These are phyloP conservation scores for Coccomyxa sp. DNA, from an alignment of 139 green algal genomes.

Conservation along the genomic window DNA sequence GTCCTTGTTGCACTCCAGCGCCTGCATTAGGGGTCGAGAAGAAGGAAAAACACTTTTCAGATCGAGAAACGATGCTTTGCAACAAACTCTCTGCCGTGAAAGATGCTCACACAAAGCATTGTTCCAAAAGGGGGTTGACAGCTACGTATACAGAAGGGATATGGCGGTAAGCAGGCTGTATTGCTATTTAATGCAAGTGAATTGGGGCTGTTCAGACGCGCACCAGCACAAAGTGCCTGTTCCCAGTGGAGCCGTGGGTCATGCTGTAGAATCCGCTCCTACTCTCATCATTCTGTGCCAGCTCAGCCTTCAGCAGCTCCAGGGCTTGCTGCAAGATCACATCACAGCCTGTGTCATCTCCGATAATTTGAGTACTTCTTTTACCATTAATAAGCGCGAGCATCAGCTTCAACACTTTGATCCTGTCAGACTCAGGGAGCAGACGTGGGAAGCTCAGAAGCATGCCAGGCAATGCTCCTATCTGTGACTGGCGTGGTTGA, in stretches of 20 bases:
- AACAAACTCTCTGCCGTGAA: background rate
- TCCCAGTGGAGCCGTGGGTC: background rate
- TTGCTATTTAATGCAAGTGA: too few relatives aligned
- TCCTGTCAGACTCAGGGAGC: too few relatives aligned
- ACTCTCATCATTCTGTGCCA: background rate
- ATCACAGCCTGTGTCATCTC: background rate
- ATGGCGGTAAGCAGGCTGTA: background rate
- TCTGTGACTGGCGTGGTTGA: too few relatives aligned
- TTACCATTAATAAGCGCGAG: too few relatives aligned
- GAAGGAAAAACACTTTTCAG: too few relatives aligned
- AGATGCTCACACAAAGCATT: background rate
- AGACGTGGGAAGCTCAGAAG: too few relatives aligned
- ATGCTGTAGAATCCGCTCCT: background rate
- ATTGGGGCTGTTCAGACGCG: too few relatives aligned
- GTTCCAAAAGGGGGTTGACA: background rate
- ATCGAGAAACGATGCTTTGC: background rate
- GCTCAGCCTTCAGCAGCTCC: background rate
- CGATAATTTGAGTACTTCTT: too few relatives aligned
- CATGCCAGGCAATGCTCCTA: too few relatives aligned
- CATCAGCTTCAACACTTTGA: too few relatives aligned
- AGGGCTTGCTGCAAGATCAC: background rate
- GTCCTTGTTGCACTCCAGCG: constrained; percentile 32
- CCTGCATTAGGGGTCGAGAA: background rate
- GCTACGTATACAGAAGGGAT: background rate
- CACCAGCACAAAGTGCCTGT: background rate